Conservation (phyloP, 2,329 filamentous ascomycete genomes). For the Trichoderma aggressivum region DNA sequence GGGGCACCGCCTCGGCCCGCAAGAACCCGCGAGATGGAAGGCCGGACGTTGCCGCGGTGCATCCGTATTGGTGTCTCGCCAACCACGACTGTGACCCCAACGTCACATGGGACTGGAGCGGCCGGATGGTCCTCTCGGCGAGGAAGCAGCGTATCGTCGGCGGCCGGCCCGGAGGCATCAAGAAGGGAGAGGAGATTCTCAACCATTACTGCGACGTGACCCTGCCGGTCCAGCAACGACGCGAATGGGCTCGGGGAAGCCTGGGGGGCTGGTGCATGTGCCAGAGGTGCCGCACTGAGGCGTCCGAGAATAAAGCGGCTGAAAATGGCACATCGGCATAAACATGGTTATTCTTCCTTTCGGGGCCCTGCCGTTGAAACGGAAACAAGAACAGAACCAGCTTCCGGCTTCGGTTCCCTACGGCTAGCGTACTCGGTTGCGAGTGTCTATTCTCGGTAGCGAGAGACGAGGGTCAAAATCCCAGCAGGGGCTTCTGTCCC, state of each 20-base stretch:
- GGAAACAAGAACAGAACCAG: too few relatives aligned
- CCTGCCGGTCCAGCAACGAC: slow-evolving; percentile 71
- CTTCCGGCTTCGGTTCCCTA: background rate
- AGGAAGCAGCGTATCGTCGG: slow-evolving; percentile 56
- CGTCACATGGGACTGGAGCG: slow-evolving; percentile 90
- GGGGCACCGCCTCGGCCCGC: slow-evolving; percentile 84
- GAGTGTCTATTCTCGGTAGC: background rate
- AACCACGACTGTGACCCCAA: slow-evolving; percentile 97
- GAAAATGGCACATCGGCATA: background rate
- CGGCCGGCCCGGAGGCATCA: slow-evolving; percentile 57
- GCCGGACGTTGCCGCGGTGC: slow-evolving; percentile 88
- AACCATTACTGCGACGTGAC: slow-evolving; percentile 93
- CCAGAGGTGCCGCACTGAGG: slow-evolving; percentile 73
- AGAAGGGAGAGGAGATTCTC: slow-evolving; percentile 76
- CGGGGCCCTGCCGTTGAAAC: background rate
- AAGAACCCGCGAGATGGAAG: slow-evolving; percentile 73
- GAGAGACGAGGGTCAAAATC: background rate
- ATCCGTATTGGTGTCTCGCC: slow-evolving; percentile 92
- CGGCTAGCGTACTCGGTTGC: background rate
- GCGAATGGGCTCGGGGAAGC: slow-evolving; percentile 85
- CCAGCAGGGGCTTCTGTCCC: background rate
- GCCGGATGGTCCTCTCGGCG: slow-evolving; percentile 68
- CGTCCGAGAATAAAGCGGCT: slow-evolving; percentile 29
- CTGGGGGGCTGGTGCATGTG: slow-evolving; percentile 90
- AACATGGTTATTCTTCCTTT: background rate